phyloP scores from a whole-genome alignment of 768 basidiomycete species.

The Boletus subparvulus region DNA sequence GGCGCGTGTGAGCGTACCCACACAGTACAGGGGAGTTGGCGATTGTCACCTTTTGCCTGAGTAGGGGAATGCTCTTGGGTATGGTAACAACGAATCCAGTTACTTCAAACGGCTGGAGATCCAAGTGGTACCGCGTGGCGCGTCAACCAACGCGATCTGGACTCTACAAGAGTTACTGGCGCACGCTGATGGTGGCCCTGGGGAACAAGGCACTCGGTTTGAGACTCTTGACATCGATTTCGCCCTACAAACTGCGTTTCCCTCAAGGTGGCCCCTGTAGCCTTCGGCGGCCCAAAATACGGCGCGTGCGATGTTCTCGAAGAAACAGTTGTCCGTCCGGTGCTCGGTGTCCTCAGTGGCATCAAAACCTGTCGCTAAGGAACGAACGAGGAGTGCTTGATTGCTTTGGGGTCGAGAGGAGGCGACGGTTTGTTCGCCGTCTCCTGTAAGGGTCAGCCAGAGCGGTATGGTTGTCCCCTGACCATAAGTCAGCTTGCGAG shows the following conservation, averaged over 20 bases:
- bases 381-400: slow-evolving; percentile 43
- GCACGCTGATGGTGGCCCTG: slow-evolving; percentile 48
- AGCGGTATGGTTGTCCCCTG: slow-evolving; percentile 54
- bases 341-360: slow-evolving; percentile 41
- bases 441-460: slow-evolving; percentile 43
- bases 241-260: slow-evolving; percentile 46
- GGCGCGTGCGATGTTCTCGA: slow-evolving; percentile 40
- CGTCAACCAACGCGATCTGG: slow-evolving; percentile 14
- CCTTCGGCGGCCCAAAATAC: slow-evolving; percentile 45
- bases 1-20: slow-evolving; percentile 47
- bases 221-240: slow-evolving; percentile 46
- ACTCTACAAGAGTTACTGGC: slow-evolving; percentile 11
- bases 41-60: slow-evolving; percentile 42
- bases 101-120: slow-evolving; percentile 42
- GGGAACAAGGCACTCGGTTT: slow-evolving; percentile 47
- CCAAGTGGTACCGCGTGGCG: slow-evolving; percentile 40
- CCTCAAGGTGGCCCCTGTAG: slow-evolving; percentile 27
- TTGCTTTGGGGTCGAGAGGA: slow-evolving; percentile 41
- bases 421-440: slow-evolving; percentile 50
- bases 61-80: slow-evolving; percentile 29
- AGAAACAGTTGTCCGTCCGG: slow-evolving; percentile 49
- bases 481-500: slow-evolving; percentile 46
- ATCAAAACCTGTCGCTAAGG: slow-evolving; percentile 48
- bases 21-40: slow-evolving; percentile 41
- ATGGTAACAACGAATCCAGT: slow-evolving; percentile 40